Percentiles rank a stretch among this genome's conserved stretches.
Evolutionary conservation across 768 basidiomycete species (phyloP).

Genomic region (Suillus americanus): DNA sequence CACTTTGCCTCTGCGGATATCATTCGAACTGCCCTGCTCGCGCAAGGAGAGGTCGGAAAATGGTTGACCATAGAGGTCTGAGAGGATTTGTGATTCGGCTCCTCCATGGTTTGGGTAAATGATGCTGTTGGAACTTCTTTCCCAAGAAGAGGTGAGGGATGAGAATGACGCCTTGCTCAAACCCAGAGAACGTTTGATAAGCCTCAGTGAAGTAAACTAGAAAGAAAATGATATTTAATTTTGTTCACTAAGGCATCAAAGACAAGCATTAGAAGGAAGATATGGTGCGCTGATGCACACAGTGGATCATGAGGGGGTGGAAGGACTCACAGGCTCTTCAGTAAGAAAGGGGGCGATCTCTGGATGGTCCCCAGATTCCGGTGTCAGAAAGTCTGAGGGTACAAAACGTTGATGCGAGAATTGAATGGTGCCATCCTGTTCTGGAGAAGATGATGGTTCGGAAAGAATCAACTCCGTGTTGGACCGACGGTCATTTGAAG

Average conservation of each 20-base stretch:
- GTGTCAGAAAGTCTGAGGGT: background rate
- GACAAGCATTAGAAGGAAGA: slow-evolving; percentile 2
- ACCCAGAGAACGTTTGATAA: slow-evolving; percentile 19
- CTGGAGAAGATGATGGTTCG: slow-evolving; percentile 1
- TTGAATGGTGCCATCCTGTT: slow-evolving; percentile 1
- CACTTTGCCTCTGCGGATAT: slow-evolving; percentile 33
- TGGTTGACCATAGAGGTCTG: slow-evolving; percentile 29
- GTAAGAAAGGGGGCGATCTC: slow-evolving; percentile 11
- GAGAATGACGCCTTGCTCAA: slow-evolving; percentile 34
- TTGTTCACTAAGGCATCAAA: background rate
- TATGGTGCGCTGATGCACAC: background rate
- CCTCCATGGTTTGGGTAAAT: slow-evolving; percentile 22
- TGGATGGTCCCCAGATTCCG: slow-evolving; percentile 1
- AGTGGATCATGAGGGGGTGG: slow-evolving; percentile 1
- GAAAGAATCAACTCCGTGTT: background rate
- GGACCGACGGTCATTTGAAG: background rate
- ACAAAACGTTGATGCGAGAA: slow-evolving; percentile 6
- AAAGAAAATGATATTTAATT: slow-evolving; percentile 3
- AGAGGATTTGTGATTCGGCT: slow-evolving; percentile 29
- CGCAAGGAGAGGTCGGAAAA: slow-evolving; percentile 35
- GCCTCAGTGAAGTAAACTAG: slow-evolving; percentile 11
- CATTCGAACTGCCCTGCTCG: slow-evolving; percentile 46
- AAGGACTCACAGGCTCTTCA: slow-evolving; percentile 8
- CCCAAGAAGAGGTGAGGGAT: slow-evolving; percentile 36
- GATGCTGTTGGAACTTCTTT: slow-evolving; percentile 32